A percentile compares a stretch with the other conserved stretches of the same genome.
These are phyloP conservation scores for Lasiodiplodia sp. DNA, from an alignment of 2,329 filamentous ascomycete species.

Conservation along the genomic window DNA sequence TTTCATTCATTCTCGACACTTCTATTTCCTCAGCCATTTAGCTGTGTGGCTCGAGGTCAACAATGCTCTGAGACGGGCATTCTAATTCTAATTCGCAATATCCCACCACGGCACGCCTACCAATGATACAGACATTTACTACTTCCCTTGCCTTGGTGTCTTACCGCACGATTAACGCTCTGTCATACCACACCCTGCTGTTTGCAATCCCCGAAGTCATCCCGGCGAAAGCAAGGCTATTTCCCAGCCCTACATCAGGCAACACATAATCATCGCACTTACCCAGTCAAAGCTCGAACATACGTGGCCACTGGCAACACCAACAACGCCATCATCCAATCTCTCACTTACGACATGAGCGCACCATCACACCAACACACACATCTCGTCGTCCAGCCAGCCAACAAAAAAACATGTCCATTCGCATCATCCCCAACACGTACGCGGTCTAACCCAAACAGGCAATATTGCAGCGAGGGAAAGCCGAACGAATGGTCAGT, in stretches of 20 bases:
- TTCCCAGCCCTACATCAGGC: neutral
- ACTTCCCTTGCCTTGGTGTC: neutral
- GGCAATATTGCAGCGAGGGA: slow-evolving; percentile 17
- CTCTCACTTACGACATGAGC: neutral
- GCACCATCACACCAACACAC: neutral
- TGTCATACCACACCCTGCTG: neutral
- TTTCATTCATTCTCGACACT: no score
- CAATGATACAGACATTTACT: neutral
- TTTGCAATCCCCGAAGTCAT: neutral
- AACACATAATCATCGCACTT: neutral
- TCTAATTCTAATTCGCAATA: neutral
- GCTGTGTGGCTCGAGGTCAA: no score
- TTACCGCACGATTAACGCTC: neutral
- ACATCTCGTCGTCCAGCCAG: neutral
- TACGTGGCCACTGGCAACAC: neutral
- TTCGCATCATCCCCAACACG: neutral
- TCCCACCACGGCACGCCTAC: neutral
- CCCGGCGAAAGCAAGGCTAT: neutral
- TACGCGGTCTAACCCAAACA: neutral
- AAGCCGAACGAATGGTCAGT: neutral
- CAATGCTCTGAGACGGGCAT: neutral
- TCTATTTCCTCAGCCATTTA: no score
- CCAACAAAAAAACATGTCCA: neutral
- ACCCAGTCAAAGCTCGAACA: neutral
- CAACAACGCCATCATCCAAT: neutral